phyloP scores from a whole-genome alignment of 768 basidiomycete species.

The Phanerodontia chrysosporium region DNA sequence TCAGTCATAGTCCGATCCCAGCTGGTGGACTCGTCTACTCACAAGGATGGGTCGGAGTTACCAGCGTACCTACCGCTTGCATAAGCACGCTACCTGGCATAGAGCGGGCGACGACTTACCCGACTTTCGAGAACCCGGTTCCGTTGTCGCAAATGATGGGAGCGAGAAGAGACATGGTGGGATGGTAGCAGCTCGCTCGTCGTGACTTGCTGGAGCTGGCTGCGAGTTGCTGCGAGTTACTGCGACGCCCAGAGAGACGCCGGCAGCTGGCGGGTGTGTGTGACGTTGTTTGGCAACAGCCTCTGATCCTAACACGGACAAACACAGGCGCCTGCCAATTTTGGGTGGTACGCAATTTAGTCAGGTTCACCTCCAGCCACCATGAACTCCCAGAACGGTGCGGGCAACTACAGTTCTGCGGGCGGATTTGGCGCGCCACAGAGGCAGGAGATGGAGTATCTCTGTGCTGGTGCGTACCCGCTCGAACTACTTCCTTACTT shows the following conservation, averaged over 20 bases:
- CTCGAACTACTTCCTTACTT: not conserved
- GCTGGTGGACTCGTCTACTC: constrained; percentile 30
- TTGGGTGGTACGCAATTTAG: not conserved
- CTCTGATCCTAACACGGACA: constrained; percentile 16
- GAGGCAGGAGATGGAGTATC: constrained; percentile 74
- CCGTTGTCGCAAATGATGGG: constrained; percentile 99
- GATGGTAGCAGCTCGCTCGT: not conserved
- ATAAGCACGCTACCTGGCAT: not conserved
- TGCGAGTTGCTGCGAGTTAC: not conserved
- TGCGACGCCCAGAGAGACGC: constrained; percentile 7
- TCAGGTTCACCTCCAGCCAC: constrained; percentile 4
- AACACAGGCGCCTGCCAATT: constrained; percentile 6
- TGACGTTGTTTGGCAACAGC: constrained; percentile 13
- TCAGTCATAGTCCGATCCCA: constrained; percentile 5
- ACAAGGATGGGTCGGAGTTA: constrained; percentile 99
- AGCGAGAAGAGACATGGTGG: constrained; percentile 74
- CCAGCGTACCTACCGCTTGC: constrained; percentile 75
- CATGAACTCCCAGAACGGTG: constrained; percentile 10
- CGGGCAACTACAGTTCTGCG: not conserved
- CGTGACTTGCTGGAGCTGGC: constrained; percentile 1
- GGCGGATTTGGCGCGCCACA: not conserved
- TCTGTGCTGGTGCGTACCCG: constrained; percentile 66
- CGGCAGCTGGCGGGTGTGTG: constrained; percentile 2
- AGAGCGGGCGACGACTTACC: constrained; percentile 45
- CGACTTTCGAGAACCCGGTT: constrained; percentile 95